Evolutionary conservation across 352 stramenopile genomes (phyloP), one percentile per base, ranked within the genome.

Genomic region (Hyaloperonospora brassicae): DNA sequence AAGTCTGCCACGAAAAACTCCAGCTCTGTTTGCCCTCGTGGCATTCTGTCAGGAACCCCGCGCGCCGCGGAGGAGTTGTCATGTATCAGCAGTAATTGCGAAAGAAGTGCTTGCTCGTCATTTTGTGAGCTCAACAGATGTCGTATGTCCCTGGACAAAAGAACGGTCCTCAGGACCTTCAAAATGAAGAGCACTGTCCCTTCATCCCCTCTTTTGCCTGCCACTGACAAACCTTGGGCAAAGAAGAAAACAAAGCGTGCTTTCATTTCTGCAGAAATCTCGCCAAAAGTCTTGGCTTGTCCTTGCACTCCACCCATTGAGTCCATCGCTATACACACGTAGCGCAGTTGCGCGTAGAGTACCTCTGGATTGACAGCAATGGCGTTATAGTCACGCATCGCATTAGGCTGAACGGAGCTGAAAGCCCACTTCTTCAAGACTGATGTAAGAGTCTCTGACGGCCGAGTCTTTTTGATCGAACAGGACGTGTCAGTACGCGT

Each of bases 251-350:
- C 13, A 8, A 73, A 58, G 12, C 24, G 27, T n/a, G 31, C 9
- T 41, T 67, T 70, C 5, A 25, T 43, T 52, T 60, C 64, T 24
- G 24, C 21, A 31, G 36, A 6, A 46, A 62, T 58, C 1, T 17
- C 48, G 11, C 54, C 39, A 44, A 71, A 61, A 13, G 56, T 43
- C 22, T 51, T 52, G 6, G 27, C 51, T 40, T 63, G 62, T 27
- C 40, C 55, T 55, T 66, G 55, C 2, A 61, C 5, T 12, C 62
- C 52, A 36, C 48, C 52, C 12, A 56, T 45, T 21, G 41, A 44
- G 55, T 68, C 67, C 52, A 84, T 49, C 42, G 79, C 31, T 17
- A 76, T 13, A 22, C 71, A 78, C 7, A 78, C 21, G 14, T 68
- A 67, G 21, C 69, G 69, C 50, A 76, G 12, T 49, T 61, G 60